A percentile compares a stretch with the other conserved stretches of the same genome.
These are phyloP conservation scores for Tubosaeta sp. DNA, from an alignment of 768 basidiomycete genomes.

Conservation along the genomic window DNA sequence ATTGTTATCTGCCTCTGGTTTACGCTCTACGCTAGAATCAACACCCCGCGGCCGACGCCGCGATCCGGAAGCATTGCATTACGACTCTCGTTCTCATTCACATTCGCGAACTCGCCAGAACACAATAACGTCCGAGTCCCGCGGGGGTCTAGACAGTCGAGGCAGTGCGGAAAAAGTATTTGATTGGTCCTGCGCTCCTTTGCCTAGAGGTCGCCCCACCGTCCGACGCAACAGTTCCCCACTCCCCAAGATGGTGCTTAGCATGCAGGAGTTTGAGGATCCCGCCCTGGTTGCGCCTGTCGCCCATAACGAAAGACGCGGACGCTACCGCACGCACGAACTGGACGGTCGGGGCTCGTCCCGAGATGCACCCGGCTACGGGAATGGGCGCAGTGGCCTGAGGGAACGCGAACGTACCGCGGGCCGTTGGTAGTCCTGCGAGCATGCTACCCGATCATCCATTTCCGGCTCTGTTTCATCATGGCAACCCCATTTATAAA, in stretches of 20 bases:
- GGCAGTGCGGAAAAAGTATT: slow-evolving; percentile 42
- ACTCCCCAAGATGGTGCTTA: slow-evolving; percentile 44
- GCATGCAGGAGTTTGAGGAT: slow-evolving; percentile 33
- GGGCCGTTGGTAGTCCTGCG: slow-evolving; percentile 21
- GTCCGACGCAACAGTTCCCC: slow-evolving; percentile 57
- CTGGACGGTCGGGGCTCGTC: slow-evolving; percentile 40
- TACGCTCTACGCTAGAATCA: slow-evolving; percentile 35
- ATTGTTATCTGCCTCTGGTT: slow-evolving; percentile 29
- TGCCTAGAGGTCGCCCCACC: slow-evolving; percentile 42
- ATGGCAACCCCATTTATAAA: slow-evolving; percentile 13
- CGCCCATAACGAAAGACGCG: slow-evolving; percentile 37
- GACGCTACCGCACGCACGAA: slow-evolving; percentile 52
- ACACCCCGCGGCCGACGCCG: slow-evolving; percentile 55
- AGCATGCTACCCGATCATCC: slow-evolving; percentile 2
- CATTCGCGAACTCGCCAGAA: slow-evolving; percentile 33
- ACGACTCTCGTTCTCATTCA: slow-evolving; percentile 40
- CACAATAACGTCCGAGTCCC: slow-evolving; percentile 7
- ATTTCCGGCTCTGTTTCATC: not conserved
- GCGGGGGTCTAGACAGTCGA: slow-evolving; percentile 22
- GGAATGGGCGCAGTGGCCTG: slow-evolving; percentile 62
- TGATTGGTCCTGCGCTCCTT: slow-evolving; percentile 44
- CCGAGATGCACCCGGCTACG: slow-evolving; percentile 56
- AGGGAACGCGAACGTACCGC: slow-evolving; percentile 37
- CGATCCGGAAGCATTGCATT: slow-evolving; percentile 32
- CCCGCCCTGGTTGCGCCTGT: slow-evolving; percentile 22